Conservation (phyloP, 2,329 filamentous ascomycete species). For the Cytospora piceicola region DNA sequence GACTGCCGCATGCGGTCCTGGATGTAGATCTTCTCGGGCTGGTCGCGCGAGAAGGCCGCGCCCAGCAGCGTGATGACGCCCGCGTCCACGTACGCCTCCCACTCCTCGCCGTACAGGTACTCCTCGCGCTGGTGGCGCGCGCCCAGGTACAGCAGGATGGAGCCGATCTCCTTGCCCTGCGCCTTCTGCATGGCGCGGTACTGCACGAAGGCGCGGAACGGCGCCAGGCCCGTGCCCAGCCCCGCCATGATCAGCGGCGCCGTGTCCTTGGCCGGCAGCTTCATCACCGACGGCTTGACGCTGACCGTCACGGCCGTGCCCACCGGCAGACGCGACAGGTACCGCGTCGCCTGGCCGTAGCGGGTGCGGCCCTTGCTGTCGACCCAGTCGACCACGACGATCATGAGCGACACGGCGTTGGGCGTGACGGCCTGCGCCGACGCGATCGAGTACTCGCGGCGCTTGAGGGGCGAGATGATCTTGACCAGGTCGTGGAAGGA, state of each 20-base stretch:
- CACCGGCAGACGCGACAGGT: slow-evolving; percentile 75
- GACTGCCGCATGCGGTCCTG: slow-evolving; percentile 97
- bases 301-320: slow-evolving; percentile 85
- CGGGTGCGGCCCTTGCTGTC: slow-evolving; percentile 86
- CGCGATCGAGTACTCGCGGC: slow-evolving; percentile 97
- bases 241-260: slow-evolving; percentile 98
- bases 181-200: slow-evolving; percentile 97
- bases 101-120: slow-evolving; percentile 98
- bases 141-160: slow-evolving; percentile 94
- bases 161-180: slow-evolving; percentile 92
- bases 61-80: slow-evolving; percentile 94
- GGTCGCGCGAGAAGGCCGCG: slow-evolving; percentile 92
- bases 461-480: slow-evolving; percentile 90
- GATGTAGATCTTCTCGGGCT: slow-evolving; percentile 98
- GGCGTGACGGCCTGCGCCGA: slow-evolving; percentile 95
- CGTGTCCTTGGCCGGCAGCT: slow-evolving; percentile 84
- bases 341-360: slow-evolving; percentile 90
- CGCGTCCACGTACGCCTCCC: slow-evolving; percentile 96
- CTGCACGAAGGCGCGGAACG: slow-evolving; percentile 99
- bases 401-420: slow-evolving; percentile 88
- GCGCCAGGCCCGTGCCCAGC: slow-evolving; percentile 94
- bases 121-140: slow-evolving; percentile 97
- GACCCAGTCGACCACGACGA: slow-evolving; percentile 96
- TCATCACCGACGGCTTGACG: slow-evolving; percentile 99
- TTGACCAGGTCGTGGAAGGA: slow-evolving; percentile 85